These are phyloP conservation scores for Gloeophyllum trabeum DNA, from an alignment of 768 basidiomycete genomes.

Conservation along the genomic window DNA sequence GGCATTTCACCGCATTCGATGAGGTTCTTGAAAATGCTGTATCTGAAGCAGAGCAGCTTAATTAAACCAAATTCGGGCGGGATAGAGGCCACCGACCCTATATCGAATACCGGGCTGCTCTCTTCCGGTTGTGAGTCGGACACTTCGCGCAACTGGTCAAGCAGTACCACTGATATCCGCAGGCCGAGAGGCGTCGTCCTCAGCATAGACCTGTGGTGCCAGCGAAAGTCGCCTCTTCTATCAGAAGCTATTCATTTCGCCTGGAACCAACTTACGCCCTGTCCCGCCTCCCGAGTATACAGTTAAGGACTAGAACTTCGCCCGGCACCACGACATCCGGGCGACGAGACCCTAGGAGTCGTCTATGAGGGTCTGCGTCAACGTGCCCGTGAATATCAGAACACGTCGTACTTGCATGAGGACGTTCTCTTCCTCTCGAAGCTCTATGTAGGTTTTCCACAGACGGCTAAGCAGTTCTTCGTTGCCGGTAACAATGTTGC, in stretches of 20 bases:
- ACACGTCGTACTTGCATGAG: conserved; percentile 40
- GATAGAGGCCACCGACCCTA: conserved; percentile 40
- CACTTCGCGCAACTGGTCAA: conserved; percentile 62
- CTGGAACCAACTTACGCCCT: conserved; percentile 58
- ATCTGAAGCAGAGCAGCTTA: conserved; percentile 27
- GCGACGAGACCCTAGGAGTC: conserved; percentile 53
- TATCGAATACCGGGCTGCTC: conserved; percentile 60
- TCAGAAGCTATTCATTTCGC: too few relatives aligned
- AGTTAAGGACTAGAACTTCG: conserved; percentile 65
- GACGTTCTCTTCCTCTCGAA: conserved; percentile 65
- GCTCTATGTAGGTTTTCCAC: conserved; percentile 54
- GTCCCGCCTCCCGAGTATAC: conserved; percentile 41
- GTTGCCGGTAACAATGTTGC: conserved; percentile 77
- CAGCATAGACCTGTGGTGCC: too few relatives aligned
- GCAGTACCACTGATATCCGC: conserved; percentile 53
- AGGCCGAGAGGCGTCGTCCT: conserved; percentile 41
- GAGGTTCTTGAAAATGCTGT: conserved; percentile 50
- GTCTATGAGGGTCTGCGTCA: conserved; percentile 15
- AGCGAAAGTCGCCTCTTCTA: too few relatives aligned
- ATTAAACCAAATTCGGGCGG: conserved; percentile 5
- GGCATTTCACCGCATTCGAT: conserved; percentile 50
- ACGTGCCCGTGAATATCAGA: conserved; percentile 4
- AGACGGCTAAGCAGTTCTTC: conserved; percentile 39
- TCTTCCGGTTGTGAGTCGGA: conserved; percentile 62
- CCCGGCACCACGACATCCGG: conserved; percentile 45